These are phyloP conservation scores for Thielaviopsis cerberus DNA, from an alignment of 2,329 filamentous ascomycete species.

Conservation along the genomic window DNA sequence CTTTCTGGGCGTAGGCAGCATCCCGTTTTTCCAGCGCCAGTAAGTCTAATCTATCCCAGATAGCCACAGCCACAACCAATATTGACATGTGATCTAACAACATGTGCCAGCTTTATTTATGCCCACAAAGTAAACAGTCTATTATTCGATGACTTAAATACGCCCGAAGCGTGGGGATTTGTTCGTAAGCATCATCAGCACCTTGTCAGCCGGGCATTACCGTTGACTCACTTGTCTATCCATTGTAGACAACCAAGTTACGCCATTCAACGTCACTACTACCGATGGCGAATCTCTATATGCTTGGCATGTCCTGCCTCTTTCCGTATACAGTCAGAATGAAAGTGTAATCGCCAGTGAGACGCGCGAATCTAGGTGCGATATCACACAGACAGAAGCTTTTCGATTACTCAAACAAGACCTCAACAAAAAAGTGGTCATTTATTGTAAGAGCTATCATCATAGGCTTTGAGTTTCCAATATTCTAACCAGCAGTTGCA, in stretches of 20 bases:
- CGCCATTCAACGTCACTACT: constrained; percentile 61
- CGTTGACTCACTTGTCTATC: background rate
- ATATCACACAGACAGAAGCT: constrained; percentile 37
- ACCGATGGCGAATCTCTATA: constrained; percentile 62
- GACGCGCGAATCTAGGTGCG: constrained; percentile 28
- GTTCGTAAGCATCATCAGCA: constrained; percentile 35
- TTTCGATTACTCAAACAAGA: constrained; percentile 46
- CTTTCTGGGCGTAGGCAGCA: constrained; percentile 46
- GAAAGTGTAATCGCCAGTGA: constrained; percentile 37
- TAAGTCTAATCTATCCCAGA: constrained; percentile 26
- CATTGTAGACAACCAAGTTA: constrained; percentile 64
- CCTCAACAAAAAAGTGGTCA: constrained; percentile 41
- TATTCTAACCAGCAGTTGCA: background rate
- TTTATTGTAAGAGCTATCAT: constrained; percentile 25
- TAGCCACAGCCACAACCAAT: background rate
- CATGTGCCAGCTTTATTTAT: constrained; percentile 52
- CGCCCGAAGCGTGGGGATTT: constrained; percentile 72
- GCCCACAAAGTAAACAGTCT: constrained; percentile 60
- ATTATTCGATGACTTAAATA: constrained; percentile 53
- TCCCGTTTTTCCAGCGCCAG: constrained; percentile 62
- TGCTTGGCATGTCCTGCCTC: constrained; percentile 76
- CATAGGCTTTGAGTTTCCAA: too few species aligned
- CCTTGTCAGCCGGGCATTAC: background rate
- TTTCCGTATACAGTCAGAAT: constrained; percentile 48
- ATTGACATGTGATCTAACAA: constrained; percentile 5